These are phyloP conservation scores for Crithidia bombi DNA, from an alignment of 208 protist species.

Conservation along the genomic window DNA sequence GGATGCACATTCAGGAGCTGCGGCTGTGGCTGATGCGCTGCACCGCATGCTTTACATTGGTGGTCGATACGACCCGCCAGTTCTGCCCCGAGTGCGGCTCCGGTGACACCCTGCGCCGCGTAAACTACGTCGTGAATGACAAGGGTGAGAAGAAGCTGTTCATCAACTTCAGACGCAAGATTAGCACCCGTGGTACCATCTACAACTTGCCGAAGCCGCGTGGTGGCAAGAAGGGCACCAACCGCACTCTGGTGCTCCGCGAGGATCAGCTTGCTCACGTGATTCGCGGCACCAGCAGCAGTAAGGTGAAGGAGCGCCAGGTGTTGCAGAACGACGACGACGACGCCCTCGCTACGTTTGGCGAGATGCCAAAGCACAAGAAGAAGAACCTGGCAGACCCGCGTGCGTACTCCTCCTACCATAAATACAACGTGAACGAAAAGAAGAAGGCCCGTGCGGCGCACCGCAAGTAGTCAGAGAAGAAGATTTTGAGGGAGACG, in stretches of 20 bases:
- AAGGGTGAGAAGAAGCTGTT: conserved; percentile 87
- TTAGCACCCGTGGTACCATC: conserved; percentile 87
- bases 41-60: conserved; percentile 86
- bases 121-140: conserved; percentile 89
- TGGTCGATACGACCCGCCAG: conserved; percentile 91
- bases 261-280: conserved; percentile 92
- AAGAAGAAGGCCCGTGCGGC: conserved; percentile 84
- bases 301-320: conserved; percentile 64
- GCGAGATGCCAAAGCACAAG: conserved; percentile 56
- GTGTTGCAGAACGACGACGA: conserved; percentile 43
- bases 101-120: conserved; percentile 90
- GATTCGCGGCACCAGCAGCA: conserved; percentile 60
- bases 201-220: conserved; percentile 90
- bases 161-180: conserved; percentile 87
- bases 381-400: conserved; percentile 70
- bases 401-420: conserved; percentile 74
- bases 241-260: conserved; percentile 84
- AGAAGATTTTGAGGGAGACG: not conserved
- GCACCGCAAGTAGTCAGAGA: conserved; percentile 47
- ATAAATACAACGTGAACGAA: conserved; percentile 92
- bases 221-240: conserved; percentile 86
- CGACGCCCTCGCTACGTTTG: conserved; percentile 79
- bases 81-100: conserved; percentile 90
- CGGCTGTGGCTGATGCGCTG: conserved; percentile 92
- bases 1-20: conserved; percentile 88